Conservation (phyloP, 345 rosid genomes). For the Populus tremula region DNA sequence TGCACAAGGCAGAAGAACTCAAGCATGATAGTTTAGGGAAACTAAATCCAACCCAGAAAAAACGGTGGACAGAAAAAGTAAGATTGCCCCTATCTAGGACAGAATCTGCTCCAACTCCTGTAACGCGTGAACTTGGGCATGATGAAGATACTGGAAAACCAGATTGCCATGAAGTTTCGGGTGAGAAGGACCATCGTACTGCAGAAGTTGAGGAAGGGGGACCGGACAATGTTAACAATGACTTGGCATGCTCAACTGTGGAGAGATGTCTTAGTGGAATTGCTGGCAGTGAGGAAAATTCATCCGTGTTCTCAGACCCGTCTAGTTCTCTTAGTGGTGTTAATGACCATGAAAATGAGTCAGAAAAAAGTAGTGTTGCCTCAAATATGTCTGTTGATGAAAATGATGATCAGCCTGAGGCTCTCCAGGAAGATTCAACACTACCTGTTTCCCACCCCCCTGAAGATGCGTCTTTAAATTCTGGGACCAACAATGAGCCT, state of each 20-base stretch:
- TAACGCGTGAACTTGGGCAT: conserved; percentile 47
- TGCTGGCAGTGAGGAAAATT: conserved; percentile 58
- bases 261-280: conserved; percentile 47
- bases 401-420: conserved; percentile 38
- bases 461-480: conserved; percentile 27
- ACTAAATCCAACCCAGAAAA: conserved; percentile 42
- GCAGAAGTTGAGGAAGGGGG: conserved; percentile 32
- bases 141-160: conserved; percentile 43
- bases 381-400: conserved; percentile 52
- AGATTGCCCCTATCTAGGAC: conserved; percentile 57
- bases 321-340: conserved; percentile 50
- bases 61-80: conserved; percentile 73
- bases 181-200: conserved; percentile 17
- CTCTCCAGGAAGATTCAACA: conserved; percentile 38
- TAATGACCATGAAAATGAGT: conserved; percentile 57
- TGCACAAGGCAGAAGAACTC: conserved; percentile 65
- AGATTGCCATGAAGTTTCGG: conserved; percentile 22
- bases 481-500: conserved; percentile 26
- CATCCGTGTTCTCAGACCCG: conserved; percentile 49
- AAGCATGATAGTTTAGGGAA: conserved; percentile 39
- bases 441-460: conserved; percentile 58
- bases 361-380: conserved; percentile 58
- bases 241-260: conserved; percentile 32
- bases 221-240: conserved; percentile 23
- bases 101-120: conserved; percentile 66